These are phyloP conservation scores for Blastobotrys ciferrii DNA, from an alignment of 1,139 yeast genomes.

Conservation along the genomic window DNA sequence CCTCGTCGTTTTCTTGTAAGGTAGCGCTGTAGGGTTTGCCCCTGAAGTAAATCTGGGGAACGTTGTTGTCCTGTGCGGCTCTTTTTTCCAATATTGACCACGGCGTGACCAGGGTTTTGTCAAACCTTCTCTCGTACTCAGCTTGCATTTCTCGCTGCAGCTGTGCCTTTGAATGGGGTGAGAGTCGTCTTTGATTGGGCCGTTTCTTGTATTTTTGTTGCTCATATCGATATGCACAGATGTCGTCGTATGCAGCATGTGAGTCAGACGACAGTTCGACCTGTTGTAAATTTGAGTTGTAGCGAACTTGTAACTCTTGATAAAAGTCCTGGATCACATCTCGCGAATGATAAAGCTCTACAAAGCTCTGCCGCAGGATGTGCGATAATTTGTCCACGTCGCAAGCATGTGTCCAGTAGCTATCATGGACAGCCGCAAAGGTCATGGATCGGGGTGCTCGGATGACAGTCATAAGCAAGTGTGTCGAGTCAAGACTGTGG, in stretches of 20 bases:
- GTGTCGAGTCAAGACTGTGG: conserved; percentile 92
- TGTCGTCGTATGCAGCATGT: conserved; percentile 46
- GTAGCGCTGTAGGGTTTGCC: neutral
- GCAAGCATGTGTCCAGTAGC: conserved; percentile 93
- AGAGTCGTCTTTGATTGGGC: conserved; percentile 37
- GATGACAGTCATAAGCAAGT: conserved; percentile 79
- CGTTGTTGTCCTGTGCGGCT: neutral
- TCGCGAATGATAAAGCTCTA: conserved; percentile 54
- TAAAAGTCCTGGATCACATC: conserved; percentile 63
- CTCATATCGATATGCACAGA: conserved; percentile 43
- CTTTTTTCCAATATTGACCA: neutral
- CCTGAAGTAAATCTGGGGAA: neutral
- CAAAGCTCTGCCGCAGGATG: conserved; percentile 70
- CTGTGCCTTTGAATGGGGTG: conserved; percentile 1
- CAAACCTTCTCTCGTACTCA: conserved; percentile 18
- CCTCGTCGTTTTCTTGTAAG: neutral
- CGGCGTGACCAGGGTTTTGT: conserved; percentile 7
- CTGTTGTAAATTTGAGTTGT: conserved; percentile 54
- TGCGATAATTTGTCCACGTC: conserved; percentile 67
- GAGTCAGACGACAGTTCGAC: conserved; percentile 46
- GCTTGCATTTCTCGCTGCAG: conserved; percentile 18
- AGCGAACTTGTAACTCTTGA: conserved; percentile 76
- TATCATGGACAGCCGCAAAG: conserved; percentile 96
- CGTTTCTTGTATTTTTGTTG: too few relatives aligned
- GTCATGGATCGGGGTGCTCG: conserved; percentile 41